Evolutionary conservation across 202 grass and related monocot genomes (phyloP).

Genomic region (Tripidium arundinaceum): DNA sequence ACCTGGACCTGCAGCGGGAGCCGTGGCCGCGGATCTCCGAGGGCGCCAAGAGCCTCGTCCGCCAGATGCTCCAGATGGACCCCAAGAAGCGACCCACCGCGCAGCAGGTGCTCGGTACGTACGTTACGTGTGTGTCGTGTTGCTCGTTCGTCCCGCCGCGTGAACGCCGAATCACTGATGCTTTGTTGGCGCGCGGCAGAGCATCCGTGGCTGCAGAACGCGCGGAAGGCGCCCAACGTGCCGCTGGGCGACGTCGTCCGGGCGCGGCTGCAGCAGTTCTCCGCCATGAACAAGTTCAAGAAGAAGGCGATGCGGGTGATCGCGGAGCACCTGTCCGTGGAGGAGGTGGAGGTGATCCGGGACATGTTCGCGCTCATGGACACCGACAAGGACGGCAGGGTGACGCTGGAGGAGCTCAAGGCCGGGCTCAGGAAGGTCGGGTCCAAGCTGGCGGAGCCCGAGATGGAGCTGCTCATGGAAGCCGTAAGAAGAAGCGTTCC

Average conservation of each 20-base stretch:
- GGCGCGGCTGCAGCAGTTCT: constrained; percentile 85
- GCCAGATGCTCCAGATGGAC: constrained; percentile 61
- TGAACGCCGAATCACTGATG: not conserved
- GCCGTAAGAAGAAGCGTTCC: constrained; percentile 38
- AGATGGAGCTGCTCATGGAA: constrained; percentile 98
- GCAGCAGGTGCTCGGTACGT: constrained; percentile 53
- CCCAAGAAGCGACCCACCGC: constrained; percentile 55
- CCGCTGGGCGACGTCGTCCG: constrained; percentile 83
- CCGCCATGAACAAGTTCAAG: constrained; percentile 93
- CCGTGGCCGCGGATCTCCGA: constrained; percentile 67
- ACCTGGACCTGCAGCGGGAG: constrained; percentile 49
- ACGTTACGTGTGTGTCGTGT: no score
- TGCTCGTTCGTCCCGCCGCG: no score
- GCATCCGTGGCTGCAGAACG: constrained; percentile 84
- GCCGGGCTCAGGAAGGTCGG: constrained; percentile 69
- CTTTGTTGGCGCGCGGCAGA: constrained; percentile 15
- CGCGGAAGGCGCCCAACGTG: constrained; percentile 57
- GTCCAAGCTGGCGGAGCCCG: constrained; percentile 77
- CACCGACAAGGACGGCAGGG: constrained; percentile 62
- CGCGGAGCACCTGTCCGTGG: constrained; percentile 82
- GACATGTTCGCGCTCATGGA: constrained; percentile 94
- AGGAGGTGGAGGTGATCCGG: constrained; percentile 89
- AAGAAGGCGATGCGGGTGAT: constrained; percentile 97
- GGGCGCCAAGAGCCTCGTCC: constrained; percentile 56
- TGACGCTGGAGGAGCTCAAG: constrained; percentile 82